Base-by-base conservation (phyloP, 1,284 basidiomycete species). In the Ganoderma meredithae region DNA sequence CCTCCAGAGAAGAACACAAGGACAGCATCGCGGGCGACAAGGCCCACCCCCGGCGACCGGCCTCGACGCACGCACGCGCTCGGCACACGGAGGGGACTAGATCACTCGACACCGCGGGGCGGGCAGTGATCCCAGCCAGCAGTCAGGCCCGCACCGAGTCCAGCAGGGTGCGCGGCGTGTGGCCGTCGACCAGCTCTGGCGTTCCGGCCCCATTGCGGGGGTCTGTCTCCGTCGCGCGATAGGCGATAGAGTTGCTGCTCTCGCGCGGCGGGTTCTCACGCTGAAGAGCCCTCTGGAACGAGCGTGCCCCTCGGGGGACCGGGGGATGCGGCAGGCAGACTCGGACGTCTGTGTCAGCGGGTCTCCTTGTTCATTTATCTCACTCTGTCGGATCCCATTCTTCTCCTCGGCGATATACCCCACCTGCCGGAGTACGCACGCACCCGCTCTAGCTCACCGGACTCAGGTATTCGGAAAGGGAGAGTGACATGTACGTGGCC, bases 321-420 rank as follows among this genome's bases (percentile, higher is more conserved):
- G 3, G 27, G 19, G 55, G 31, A 9, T 36, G 36, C 3, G 36
- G 36, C 36, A 22, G 22, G 47, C 15, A 55, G 62, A n/a, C 19
- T 19, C 33, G 36, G 62, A 53, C 31, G 62, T 63, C 62, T 6
- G 25, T 9, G 19, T 39, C 36, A 49, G 47, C 58, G 41, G 22
- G 59, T 17, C 27, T 31, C 3, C 27, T 31, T 31, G 62, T 41
- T 39, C 62, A 62, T 62, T 52, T 62, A 52, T 52, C 61, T 31
- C n/a, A 27, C 36, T 60, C 59, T 41, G 59, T 60, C 59, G 59
- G 22, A 9, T 52, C 47, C 43, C 47, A 33, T 56, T 56, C 62
- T 56, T 63, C 55, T 64, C 63, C 63, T 58, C 63, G 63, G 63
- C 40, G 63, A 58, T 64, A 43, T 58, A 25, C 47, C 47, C 39